Conservation (phyloP, 2,329 filamentous ascomycete genomes). For the Colletotrichum kahawae region DNA sequence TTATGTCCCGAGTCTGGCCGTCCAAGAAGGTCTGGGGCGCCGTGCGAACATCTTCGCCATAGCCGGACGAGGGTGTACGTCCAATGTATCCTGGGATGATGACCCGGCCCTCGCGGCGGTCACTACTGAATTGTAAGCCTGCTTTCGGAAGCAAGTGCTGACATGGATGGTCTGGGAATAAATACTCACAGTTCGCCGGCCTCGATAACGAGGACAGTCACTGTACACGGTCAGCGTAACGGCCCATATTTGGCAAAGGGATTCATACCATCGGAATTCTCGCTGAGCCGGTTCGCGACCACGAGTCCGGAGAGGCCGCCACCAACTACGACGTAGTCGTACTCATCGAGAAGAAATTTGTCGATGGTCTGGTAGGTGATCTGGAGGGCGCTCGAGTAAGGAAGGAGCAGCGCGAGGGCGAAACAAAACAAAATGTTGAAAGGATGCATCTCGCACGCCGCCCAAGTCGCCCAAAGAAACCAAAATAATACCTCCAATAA, state of each 20-base stretch:
- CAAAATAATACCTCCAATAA: not conserved
- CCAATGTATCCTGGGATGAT: conserved; percentile 24
- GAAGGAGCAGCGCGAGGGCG: not conserved
- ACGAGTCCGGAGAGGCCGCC: conserved; percentile 52
- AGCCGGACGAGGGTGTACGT: conserved; percentile 19
- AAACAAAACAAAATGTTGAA: not conserved
- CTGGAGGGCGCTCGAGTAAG: not conserved
- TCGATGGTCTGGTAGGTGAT: conserved; percentile 13
- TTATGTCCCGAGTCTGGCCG: conserved; percentile 36
- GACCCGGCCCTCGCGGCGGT: conserved; percentile 18
- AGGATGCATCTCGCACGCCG: not conserved
- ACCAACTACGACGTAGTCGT: conserved; percentile 48
- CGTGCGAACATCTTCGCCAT: conserved; percentile 35
- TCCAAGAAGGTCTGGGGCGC: conserved; percentile 35
- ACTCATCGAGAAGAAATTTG: conserved; percentile 19
- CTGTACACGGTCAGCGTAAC: not conserved
- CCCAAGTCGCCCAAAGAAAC: not conserved
- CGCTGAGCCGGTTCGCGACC: conserved; percentile 46
- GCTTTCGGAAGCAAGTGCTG: no score
- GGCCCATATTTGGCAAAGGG: not conserved
- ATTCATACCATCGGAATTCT: conserved; percentile 32
- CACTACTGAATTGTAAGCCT: not conserved
- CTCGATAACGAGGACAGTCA: conserved; percentile 24
- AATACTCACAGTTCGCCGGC: conserved; percentile 22
- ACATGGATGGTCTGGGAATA: not conserved